phyloP scores from a whole-genome alignment of 106 monocot genomes.

The Hemerocallis citrina region DNA sequence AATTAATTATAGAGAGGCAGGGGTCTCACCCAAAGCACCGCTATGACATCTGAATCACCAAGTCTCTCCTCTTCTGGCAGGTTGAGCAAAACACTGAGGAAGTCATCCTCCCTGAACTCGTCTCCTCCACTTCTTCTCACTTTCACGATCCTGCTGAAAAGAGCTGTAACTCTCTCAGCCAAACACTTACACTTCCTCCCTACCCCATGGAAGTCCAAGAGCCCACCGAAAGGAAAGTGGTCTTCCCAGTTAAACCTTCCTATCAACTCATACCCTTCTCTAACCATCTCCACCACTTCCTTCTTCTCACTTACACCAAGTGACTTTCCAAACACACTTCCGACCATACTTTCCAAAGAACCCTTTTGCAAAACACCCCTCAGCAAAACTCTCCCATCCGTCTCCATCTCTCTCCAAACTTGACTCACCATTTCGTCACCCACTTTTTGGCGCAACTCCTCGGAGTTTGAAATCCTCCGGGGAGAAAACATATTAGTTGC shows the following conservation, averaged over 20 bases:
- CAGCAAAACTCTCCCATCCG: slow-evolving; percentile 23
- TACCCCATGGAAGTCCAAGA: slow-evolving; percentile 29
- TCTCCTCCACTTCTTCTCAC: slow-evolving; percentile 14
- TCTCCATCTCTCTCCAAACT: slow-evolving; percentile 23
- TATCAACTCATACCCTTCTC: slow-evolving; percentile 45
- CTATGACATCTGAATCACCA: slow-evolving; percentile 35
- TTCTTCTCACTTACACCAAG: slow-evolving; percentile 4
- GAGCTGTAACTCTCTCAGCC: slow-evolving; percentile 16
- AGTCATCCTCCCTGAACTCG: slow-evolving; percentile 16
- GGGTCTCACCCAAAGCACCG: slow-evolving; percentile 44
- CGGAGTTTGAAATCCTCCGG: slow-evolving; percentile 17
- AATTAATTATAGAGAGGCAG: slow-evolving; percentile 1
- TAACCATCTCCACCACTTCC: slow-evolving; percentile 32
- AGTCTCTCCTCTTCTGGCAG: slow-evolving; percentile 27
- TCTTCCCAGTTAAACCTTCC: slow-evolving; percentile 44
- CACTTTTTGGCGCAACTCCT: slow-evolving; percentile 16
- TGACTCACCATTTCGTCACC: slow-evolving; percentile 14
- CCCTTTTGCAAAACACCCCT: slow-evolving; percentile 32
- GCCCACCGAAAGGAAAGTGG: slow-evolving; percentile 22
- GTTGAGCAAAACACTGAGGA: slow-evolving; percentile 31
- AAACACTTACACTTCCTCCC: slow-evolving; percentile 24
- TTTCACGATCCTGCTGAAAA: slow-evolving; percentile 25
- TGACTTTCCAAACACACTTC: slow-evolving; percentile 34
- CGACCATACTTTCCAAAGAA: slow-evolving; percentile 41
- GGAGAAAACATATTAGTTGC: slow-evolving; percentile 47